phyloP scores from a whole-genome alignment of 2,329 filamentous ascomycete species.

The Chaetomiaceae sp. region DNA sequence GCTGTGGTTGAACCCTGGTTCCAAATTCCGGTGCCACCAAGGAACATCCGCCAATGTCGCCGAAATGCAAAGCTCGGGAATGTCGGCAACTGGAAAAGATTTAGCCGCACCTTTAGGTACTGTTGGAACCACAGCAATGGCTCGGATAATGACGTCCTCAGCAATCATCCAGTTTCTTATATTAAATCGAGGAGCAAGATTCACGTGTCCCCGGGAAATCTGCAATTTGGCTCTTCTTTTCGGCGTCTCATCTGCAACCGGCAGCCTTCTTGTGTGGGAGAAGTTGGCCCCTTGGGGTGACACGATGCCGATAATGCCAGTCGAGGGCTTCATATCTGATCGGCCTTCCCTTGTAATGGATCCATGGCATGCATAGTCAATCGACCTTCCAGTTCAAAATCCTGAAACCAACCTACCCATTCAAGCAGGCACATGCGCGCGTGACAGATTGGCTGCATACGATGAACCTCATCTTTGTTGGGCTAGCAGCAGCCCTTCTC shows the following conservation, averaged over 20 bases:
- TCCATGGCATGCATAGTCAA: too few relatives aligned
- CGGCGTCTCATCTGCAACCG: slow-evolving; percentile 3
- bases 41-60: too few relatives aligned
- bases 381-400: too few relatives aligned
- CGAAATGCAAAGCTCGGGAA: slow-evolving; percentile 24
- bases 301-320: slow-evolving; percentile 1
- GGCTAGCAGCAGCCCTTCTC: slow-evolving; percentile 17
- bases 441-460: slow-evolving; percentile 7
- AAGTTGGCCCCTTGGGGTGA: too few relatives aligned
- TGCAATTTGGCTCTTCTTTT: slow-evolving; percentile 4
- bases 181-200: slow-evolving; percentile 11
- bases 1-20: slow-evolving; percentile 20
- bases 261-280: too few relatives aligned
- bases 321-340: too few relatives aligned
- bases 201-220: neutral
- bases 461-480: slow-evolving; percentile 19
- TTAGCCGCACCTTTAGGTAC: slow-evolving; percentile 21
- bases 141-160: slow-evolving; percentile 22
- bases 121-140: slow-evolving; percentile 14
- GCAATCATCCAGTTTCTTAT: slow-evolving; percentile 9
- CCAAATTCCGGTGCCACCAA: too few relatives aligned
- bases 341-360: too few relatives aligned
- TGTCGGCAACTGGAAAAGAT: slow-evolving; percentile 21
- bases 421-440: neutral
- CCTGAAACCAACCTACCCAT: too few relatives aligned